phyloP scores from a whole-genome alignment of 2,329 filamentous ascomycete genomes.

The Emergomyces orientalis region DNA sequence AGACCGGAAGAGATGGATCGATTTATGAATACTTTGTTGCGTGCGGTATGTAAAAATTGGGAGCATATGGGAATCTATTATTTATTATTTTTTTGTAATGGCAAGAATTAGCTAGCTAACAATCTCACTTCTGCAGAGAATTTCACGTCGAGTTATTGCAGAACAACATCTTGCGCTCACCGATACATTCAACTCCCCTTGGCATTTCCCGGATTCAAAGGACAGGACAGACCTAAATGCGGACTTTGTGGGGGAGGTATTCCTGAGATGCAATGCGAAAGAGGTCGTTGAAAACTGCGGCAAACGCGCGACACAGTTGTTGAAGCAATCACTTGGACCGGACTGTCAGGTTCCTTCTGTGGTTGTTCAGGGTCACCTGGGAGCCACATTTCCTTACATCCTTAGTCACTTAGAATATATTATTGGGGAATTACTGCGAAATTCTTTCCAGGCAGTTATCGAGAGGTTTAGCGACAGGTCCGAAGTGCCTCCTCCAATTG shows the following conservation, averaged over 20 bases:
- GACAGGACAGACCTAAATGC: constrained; percentile 52
- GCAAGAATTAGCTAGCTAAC: background rate
- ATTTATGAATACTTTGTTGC: constrained; percentile 89
- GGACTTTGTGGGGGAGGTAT: constrained; percentile 92
- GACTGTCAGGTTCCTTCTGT: constrained; percentile 68
- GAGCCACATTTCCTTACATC: constrained; percentile 92
- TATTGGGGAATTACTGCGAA: constrained; percentile 84
- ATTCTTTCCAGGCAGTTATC: constrained; percentile 86
- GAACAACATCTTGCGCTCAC: constrained; percentile 94
- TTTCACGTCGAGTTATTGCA: constrained; percentile 90
- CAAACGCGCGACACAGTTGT: constrained; percentile 62
- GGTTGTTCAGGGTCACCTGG: constrained; percentile 70
- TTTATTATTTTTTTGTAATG: background rate
- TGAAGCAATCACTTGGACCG: constrained; percentile 63
- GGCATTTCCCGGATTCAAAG: constrained; percentile 75
- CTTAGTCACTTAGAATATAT: constrained; percentile 95
- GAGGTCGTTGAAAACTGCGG: constrained; percentile 82
- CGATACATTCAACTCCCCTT: constrained; percentile 83
- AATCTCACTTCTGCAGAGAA: constrained; percentile 50
- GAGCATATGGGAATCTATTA: background rate
- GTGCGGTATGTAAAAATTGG: constrained; percentile 55
- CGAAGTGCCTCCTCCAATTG: constrained; percentile 64
- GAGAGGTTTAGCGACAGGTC: constrained; percentile 53
- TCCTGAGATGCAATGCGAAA: constrained; percentile 81
- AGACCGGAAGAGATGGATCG: constrained; percentile 71